phyloP scores from a whole-genome alignment of 1,284 basidiomycete species.

The Hemileia vastatrix region DNA sequence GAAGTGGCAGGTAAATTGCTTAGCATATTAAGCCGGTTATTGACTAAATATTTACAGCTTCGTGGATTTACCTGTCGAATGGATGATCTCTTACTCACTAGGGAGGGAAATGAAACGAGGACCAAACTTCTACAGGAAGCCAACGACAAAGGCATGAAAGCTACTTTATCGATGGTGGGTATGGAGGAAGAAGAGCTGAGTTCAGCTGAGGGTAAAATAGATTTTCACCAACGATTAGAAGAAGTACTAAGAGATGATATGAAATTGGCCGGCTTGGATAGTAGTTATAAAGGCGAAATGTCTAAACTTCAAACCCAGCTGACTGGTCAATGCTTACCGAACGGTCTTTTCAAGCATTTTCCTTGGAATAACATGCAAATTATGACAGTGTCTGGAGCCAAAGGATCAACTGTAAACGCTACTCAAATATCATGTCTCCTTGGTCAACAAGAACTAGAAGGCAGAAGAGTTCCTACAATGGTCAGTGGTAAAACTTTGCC shows the following conservation, averaged over 20 bases:
- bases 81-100: slow-evolving; percentile 89
- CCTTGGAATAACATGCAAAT: slow-evolving; percentile 99
- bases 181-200: slow-evolving; percentile 71
- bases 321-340: slow-evolving; percentile 66
- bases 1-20: slow-evolving; percentile 81
- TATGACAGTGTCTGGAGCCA: slow-evolving; percentile 97
- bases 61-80: slow-evolving; percentile 97
- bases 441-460: slow-evolving; percentile 95
- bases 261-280: slow-evolving; percentile 92
- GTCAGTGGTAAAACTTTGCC: slow-evolving; percentile 97
- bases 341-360: slow-evolving; percentile 79
- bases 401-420: slow-evolving; percentile 94
- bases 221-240: slow-evolving; percentile 57
- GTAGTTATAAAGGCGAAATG: slow-evolving; percentile 79
- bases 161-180: slow-evolving; percentile 61
- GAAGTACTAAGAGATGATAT: slow-evolving; percentile 93
- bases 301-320: slow-evolving; percentile 77
- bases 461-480: slow-evolving; percentile 97
- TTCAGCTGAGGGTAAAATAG: slow-evolving; percentile 49
- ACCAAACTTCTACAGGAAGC: slow-evolving; percentile 61
- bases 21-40: slow-evolving; percentile 81
- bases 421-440: slow-evolving; percentile 94
- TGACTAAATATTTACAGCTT: slow-evolving; percentile 94
- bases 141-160: slow-evolving; percentile 66
- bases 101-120: slow-evolving; percentile 65